Percentiles rank a stretch among this genome's conserved stretches.
Evolutionary conservation across 2,329 filamentous ascomycete genomes (phyloP).

Genomic region (Harringtonia lauricola): DNA sequence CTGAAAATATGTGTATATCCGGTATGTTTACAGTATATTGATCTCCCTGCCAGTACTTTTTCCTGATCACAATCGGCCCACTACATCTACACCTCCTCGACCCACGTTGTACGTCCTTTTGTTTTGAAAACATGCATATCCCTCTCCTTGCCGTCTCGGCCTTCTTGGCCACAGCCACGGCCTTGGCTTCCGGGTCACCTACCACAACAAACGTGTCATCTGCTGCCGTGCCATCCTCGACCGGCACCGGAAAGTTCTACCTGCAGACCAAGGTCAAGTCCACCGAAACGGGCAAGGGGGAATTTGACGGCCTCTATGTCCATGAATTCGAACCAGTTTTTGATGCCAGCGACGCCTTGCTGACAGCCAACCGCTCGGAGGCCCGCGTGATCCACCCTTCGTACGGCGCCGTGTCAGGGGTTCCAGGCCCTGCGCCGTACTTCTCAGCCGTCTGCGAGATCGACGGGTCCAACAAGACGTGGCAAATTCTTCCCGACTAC

Average conservation of each 20-base stretch:
- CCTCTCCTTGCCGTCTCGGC: too few relatives aligned
- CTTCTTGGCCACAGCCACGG: too few relatives aligned
- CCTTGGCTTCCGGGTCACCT: too few relatives aligned
- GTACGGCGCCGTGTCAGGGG: background rate
- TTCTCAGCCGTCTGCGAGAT: slow-evolving; percentile 3
- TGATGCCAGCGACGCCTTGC: slow-evolving; percentile 7
- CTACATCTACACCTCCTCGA: too few relatives aligned
- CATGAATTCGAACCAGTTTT: slow-evolving; percentile 7
- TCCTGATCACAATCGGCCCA: too few relatives aligned
- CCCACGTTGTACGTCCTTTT: background rate
- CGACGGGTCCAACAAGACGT: background rate
- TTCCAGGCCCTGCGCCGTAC: background rate
- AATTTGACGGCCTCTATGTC: slow-evolving; percentile 3
- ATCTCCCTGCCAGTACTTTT: too few relatives aligned
- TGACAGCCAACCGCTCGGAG: background rate
- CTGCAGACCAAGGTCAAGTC: slow-evolving; percentile 1
- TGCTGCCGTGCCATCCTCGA: too few relatives aligned
- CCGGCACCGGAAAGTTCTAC: background rate
- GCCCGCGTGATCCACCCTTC: background rate
- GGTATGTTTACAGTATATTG: too few relatives aligned
- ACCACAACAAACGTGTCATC: background rate
- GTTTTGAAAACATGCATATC: background rate
- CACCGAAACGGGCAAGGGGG: background rate
- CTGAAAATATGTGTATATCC: too few relatives aligned
- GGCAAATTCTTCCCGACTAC: background rate